These are phyloP conservation scores for Myriosclerotinia duriaeana DNA, from an alignment of 2,329 filamentous ascomycete genomes.

Conservation along the genomic window DNA sequence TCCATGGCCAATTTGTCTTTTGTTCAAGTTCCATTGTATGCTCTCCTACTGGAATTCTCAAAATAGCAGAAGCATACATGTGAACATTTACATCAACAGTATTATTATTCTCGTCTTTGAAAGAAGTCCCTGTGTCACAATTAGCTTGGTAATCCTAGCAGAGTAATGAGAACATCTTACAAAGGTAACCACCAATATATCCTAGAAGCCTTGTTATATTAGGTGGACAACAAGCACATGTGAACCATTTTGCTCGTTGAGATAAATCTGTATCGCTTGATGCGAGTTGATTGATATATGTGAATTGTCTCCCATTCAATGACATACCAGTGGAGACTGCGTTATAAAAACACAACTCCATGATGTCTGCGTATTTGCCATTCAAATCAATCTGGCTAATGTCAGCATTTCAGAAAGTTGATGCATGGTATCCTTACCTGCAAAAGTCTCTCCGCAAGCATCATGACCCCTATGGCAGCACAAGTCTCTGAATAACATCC, in stretches of 20 bases:
- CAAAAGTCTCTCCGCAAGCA: conserved; percentile 57
- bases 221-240: conserved; percentile 59
- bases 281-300: conserved; percentile 61
- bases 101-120: conserved; percentile 34
- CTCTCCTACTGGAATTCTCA: conserved; percentile 44
- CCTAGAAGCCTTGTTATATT: conserved; percentile 58
- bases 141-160: background rate
- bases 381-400: conserved; percentile 48
- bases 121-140: background rate
- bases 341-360: conserved; percentile 63
- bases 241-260: conserved; percentile 57
- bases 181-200: conserved; percentile 56
- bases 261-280: conserved; percentile 53
- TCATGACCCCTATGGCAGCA: conserved; percentile 59
- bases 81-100: conserved; percentile 52
- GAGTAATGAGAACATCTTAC: conserved; percentile 44
- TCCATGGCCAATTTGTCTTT: conserved; percentile 57
- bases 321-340: conserved; percentile 58
- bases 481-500: conserved; percentile 64
- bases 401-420: background rate
- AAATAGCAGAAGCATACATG: conserved; percentile 53
- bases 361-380: conserved; percentile 54
- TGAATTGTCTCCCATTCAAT: conserved; percentile 56
- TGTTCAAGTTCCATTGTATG: conserved; percentile 48
- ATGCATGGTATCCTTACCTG: conserved; percentile 41